Evolutionary conservation across 257 asterid species (phyloP), one percentile per base, ranked within the genome.

Genomic region (Verbena officinalis): DNA sequence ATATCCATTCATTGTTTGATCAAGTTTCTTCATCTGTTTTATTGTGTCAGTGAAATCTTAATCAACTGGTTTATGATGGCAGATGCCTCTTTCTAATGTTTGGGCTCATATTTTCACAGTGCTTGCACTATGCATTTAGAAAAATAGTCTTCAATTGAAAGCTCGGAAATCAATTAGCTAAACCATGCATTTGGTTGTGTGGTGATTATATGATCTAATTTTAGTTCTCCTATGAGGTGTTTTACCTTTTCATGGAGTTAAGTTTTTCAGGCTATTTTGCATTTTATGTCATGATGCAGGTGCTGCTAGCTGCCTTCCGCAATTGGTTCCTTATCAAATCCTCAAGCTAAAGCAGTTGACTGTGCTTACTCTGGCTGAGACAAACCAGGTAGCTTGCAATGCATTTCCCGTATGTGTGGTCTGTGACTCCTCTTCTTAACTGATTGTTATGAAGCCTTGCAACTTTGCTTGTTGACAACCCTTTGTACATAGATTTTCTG

Each of bases 301-400:
- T 71, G 72, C 43, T 75, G 78, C 88, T 24, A 62, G 70, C 66
- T 69, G 43, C 51, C 89, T 86, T 75, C 95, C 95, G 12, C 80
- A 70, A 40, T 69, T 90, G 85, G 81, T 70, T 49, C 89, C 91
- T 59, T 90, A 83, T 66, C 97, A 90, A 87, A 67, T 77, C 36
- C 95, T 87, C 71, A 91, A 91, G 82, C 74, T 91, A 73, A 91
- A 91, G 82, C 98, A 91, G 73, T 84, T 91, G 53, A 84, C 91
- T 30, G 90, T 91, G 80, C 96, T 91, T 73, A 88, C 98, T n/a
- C 76, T 91, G 65, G 96, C 95, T 12, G 96, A 91, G 80, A 79
- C 94, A 51, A 77, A 85, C 78, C 88, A 91, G 95, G 98, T 91
- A 67, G 68, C 27, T 34, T 62, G 31, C 42, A 55, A 54, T 33